A percentile compares a stretch with the other conserved stretches of the same genome.
These are phyloP conservation scores for Phytophthora vignae DNA, from an alignment of 352 stramenopile species.

Conservation along the genomic window DNA sequence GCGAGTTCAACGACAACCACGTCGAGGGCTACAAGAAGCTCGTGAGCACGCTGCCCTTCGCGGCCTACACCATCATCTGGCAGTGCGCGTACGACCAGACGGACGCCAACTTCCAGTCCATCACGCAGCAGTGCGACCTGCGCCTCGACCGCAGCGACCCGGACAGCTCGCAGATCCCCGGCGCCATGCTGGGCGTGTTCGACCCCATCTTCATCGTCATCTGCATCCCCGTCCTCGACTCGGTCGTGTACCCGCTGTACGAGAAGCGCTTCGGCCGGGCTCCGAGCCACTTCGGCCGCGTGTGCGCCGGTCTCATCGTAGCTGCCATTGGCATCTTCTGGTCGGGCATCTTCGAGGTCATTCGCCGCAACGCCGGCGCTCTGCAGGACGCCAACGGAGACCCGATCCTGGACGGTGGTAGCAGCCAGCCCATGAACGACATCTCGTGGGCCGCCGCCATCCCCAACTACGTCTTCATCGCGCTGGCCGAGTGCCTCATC, in stretches of 20 bases:
- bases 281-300: conserved; percentile 42
- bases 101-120: conserved; percentile 73
- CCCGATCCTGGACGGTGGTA: conserved; percentile 47
- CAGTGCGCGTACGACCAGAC: conserved; percentile 66
- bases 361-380: conserved; percentile 52
- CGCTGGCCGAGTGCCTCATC: conserved; percentile 63
- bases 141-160: conserved; percentile 42
- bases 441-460: conserved; percentile 50
- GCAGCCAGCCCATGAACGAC: conserved; percentile 63
- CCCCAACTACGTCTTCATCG: conserved; percentile 40
- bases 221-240: conserved; percentile 47
- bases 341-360: conserved; percentile 51
- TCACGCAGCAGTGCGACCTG: conserved; percentile 71
- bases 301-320: conserved; percentile 32
- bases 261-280: conserved; percentile 32
- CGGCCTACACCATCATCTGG: conserved; percentile 74
- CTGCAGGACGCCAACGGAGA: conserved; percentile 41
- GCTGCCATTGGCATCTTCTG: conserved; percentile 43
- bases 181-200: conserved; percentile 50
- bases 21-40: conserved; percentile 69
- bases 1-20: conserved; percentile 43
- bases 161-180: conserved; percentile 55
- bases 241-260: conserved; percentile 49
- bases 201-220: conserved; percentile 51
- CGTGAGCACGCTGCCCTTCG: conserved; percentile 61